These are phyloP conservation scores for Pythium myriotylum DNA, from an alignment of 352 stramenopile species.

Conservation along the genomic window DNA sequence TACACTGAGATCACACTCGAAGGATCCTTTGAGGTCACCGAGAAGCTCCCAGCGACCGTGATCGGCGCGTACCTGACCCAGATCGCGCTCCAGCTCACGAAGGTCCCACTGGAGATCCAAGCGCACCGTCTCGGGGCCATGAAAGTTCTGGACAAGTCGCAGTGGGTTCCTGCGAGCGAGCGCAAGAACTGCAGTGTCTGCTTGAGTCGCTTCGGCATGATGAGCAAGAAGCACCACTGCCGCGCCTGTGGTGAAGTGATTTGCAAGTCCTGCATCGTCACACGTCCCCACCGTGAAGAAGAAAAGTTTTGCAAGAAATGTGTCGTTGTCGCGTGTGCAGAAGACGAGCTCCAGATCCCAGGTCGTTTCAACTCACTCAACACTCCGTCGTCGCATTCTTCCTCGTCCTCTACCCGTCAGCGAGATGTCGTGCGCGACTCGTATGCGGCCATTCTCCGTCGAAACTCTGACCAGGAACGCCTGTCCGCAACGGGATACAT, in stretches of 20 bases:
- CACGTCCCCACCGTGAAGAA: conserved; percentile 39
- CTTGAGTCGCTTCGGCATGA: conserved; percentile 55
- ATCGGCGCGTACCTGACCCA: conserved; percentile 44
- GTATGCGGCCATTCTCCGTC: conserved; percentile 3
- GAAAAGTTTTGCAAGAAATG: conserved; percentile 80
- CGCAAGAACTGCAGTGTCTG: conserved; percentile 74
- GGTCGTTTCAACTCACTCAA: conserved; percentile 25
- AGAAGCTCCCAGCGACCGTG: conserved; percentile 43
- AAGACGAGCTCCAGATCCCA: conserved; percentile 34
- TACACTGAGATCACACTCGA: conserved; percentile 63
- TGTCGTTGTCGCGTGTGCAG: conserved; percentile 52
- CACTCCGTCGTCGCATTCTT: conserved; percentile 18
- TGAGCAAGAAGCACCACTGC: conserved; percentile 81
- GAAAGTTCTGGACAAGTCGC: conserved; percentile 46
- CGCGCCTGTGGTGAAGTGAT: conserved; percentile 74
- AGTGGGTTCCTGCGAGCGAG: conserved; percentile 44
- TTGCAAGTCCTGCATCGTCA: conserved; percentile 78
- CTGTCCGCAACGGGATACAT: conserved; percentile 13
- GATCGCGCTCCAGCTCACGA: conserved; percentile 40
- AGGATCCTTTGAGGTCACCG: conserved; percentile 43
- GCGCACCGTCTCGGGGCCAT: conserved; percentile 48
- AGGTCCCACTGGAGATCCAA: conserved; percentile 58
- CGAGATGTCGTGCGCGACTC: conserved; percentile 18
- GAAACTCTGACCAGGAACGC: conserved; percentile 11
- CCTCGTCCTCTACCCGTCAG: conserved; percentile 37